Percentiles rank a stretch among this genome's conserved stretches.
Conservation (phyloP, 2,329 filamentous ascomycete genomes). For the Talaromyces sp. region DNA sequence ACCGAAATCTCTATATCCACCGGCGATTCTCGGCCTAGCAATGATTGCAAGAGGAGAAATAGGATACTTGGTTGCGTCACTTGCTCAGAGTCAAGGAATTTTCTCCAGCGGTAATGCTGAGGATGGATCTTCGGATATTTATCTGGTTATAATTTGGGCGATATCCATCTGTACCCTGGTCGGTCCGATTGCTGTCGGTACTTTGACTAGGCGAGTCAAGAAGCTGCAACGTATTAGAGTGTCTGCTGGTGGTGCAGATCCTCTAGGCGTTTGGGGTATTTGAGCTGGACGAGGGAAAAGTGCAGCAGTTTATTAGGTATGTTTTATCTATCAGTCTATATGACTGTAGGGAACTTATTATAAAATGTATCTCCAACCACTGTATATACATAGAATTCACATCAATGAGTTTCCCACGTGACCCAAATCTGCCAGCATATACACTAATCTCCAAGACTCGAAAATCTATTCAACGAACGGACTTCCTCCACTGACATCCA, state of each 20-base stretch:
- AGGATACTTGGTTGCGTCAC: conserved; percentile 68
- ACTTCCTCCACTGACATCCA: conserved; percentile 20
- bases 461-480: not conserved
- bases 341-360: not conserved
- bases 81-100: conserved; percentile 57
- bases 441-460: not conserved
- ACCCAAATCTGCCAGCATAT: not conserved
- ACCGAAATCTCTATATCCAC: conserved; percentile 63
- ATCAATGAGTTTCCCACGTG: no score
- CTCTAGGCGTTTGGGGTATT: conserved; percentile 44
- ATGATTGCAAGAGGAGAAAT: conserved; percentile 81
- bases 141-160: conserved; percentile 54
- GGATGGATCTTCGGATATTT: conserved; percentile 41
- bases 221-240: conserved; percentile 31
- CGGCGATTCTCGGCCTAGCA: conserved; percentile 61
- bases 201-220: conserved; percentile 46
- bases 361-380: not conserved
- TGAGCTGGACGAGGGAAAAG: not conserved
- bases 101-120: conserved; percentile 28
- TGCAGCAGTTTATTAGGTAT: not conserved
- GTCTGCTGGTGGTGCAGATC: conserved; percentile 27
- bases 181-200: conserved; percentile 50
- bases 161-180: conserved; percentile 54
- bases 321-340: not conserved
- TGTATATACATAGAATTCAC: not conserved